Evolutionary conservation across 2,329 filamentous ascomycete species (phyloP), one percentile per base, ranked within the genome.

Genomic region (Claviceps pazoutovae): DNA sequence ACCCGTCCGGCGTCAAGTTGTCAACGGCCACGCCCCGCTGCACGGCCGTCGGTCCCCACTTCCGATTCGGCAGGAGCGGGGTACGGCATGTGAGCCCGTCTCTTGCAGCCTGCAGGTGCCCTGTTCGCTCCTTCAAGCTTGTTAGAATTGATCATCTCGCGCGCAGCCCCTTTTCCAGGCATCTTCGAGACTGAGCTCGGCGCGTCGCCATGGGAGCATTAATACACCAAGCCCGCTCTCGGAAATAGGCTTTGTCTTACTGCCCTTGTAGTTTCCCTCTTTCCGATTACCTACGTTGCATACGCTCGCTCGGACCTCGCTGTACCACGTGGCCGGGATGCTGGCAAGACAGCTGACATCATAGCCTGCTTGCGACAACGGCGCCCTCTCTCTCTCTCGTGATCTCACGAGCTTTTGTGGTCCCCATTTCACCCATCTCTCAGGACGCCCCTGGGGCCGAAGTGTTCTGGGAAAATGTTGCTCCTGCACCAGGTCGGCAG

Each of bases 401-500:
- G 16, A n/a, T 41, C 38, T 19, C 13, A 7, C 14, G 16, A 14
- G 5, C 38, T 5, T 4, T 19, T 7, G 16, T 8, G 23, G 2
- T 45, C 16, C 13, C 16, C 3, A 3, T 4, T 7, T 30, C 42
- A 45, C 5, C 23, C 21, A 1, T 26, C 14, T 17, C 26, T 8
- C 14, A 34, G 26, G n/a, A 46, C 45, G 19, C 39, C 39, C 39
- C 39, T 19, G 39, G 39, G n/a, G 39, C 39, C 5, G 8, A 19
- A 17, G 39, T 1, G 9, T 42, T 17, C 16, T 14, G 42, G 5
- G 5, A 57, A 48, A 36, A 97, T 97, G 93, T 75, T 97, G 57
- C 81, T 97, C 64, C 73, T 95, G 55, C 87, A 96, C 69, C 93
- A 97, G 71, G 77, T 84, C 57, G 93, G 93, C 63, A 88, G 79